Evolutionary conservation across 805 yeast species (phyloP), one percentile per base, ranked within the genome.

Genomic region (Nakazawaea sp.): DNA sequence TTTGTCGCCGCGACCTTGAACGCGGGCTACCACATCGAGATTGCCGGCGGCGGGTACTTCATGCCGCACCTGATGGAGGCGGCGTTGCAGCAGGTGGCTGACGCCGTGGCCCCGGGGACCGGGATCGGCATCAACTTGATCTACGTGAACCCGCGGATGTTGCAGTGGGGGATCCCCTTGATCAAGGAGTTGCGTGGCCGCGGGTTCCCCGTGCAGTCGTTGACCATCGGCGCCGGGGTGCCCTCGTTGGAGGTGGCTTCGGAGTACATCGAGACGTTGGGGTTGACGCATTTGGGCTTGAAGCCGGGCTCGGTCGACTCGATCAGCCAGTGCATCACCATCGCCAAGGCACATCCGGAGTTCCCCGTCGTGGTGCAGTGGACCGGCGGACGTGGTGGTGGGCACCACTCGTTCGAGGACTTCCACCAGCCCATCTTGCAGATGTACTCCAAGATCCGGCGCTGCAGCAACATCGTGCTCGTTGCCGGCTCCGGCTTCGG

Each of bases 361-460:
- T 92, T 92, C 89, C 99, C 98, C 46, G 87, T 92, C 55, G 90
- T 92, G 39, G 68, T 92, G 52, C 98, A 92, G 71, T 92, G 99
- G 99, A 92, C 99, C 43, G 98, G 97, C 75, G 99, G 99, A 64
- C 89, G 99, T 75, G 99, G 97, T 69, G 99, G 99, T 75, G 99
- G 99, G 57, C 99, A 92, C 62, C 99, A 92, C 64, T 90, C 97
- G 35, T 92, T 79, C 56, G 99, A 92, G 72, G 99, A 92, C 68
- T 88, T 90, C 92, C 98, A 92, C 64, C 90, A 89, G 57, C 97
- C 98, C 49, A 75, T 92, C 49, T 68, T 92, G 56, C 96, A 87
- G 63, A 92, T 92, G 90, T 92, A 92, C 66, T 70, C 95, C 48
- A 82, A 83, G 70, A 83, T 92, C 53, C 84, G 99, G 75, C 82